A percentile compares a stretch with the other conserved stretches of the same genome.
These are phyloP conservation scores for Eucalyptus erythrocorys DNA, from an alignment of 345 rosid species.

Conservation along the genomic window DNA sequence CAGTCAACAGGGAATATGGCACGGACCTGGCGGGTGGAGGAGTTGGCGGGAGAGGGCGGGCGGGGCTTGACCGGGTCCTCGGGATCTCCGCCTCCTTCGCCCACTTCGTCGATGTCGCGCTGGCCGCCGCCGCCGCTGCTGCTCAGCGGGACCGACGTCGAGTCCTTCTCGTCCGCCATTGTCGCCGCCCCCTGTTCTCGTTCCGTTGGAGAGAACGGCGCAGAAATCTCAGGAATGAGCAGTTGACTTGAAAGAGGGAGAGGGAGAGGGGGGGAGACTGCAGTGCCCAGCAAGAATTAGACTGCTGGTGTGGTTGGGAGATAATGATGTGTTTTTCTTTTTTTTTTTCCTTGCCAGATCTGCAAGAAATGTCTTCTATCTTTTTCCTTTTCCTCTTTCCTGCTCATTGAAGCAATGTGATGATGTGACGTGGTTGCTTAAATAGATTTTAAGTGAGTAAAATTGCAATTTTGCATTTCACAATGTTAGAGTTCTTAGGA, in stretches of 20 bases:
- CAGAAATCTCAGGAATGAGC: not conserved
- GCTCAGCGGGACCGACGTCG: conserved; percentile 43
- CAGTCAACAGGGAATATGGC: not conserved
- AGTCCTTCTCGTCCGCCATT: conserved; percentile 59
- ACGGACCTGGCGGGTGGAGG: conserved; percentile 55
- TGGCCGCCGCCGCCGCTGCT: conserved; percentile 14
- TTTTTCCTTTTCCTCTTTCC: not conserved
- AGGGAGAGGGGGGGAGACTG: not conserved
- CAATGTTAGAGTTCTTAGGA: not conserved
- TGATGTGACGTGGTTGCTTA: not conserved
- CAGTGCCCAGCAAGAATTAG: not conserved
- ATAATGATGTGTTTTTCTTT: not conserved
- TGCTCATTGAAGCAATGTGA: not conserved
- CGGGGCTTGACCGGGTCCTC: conserved; percentile 55
- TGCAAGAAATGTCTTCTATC: not conserved
- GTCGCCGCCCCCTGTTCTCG: not conserved
- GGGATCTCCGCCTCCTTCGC: conserved; percentile 19
- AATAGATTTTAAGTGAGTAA: not conserved
- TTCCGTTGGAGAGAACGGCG: not conserved
- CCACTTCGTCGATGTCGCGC: conserved; percentile 19
- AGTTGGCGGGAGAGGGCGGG: conserved; percentile 30
- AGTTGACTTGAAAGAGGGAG: not conserved
- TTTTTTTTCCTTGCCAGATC: not conserved
- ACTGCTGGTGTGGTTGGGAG: not conserved
- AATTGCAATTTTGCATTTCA: not conserved